Conservation (phyloP, 192 early-diverging fungal genomes). For the Haplosporangium gracile region DNA sequence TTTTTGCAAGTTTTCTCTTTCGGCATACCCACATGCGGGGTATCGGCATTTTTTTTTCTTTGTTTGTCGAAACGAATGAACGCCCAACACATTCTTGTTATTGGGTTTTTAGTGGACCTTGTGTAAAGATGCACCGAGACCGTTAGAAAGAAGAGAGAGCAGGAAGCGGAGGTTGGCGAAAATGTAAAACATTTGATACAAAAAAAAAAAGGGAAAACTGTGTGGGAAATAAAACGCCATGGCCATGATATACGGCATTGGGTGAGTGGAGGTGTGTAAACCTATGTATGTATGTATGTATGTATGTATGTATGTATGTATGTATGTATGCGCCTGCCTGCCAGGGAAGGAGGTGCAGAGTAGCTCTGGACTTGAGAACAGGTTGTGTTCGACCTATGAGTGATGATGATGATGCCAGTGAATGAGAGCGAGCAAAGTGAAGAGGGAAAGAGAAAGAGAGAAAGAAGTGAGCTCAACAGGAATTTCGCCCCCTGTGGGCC, state of each 20-base stretch:
- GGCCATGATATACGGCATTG: neutral
- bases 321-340: neutral
- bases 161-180: neutral
- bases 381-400: neutral
- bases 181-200: conserved; percentile 4
- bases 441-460: neutral
- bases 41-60: neutral
- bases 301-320: too few species aligned
- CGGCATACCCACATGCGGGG: conserved; percentile 9
- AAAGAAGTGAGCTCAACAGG: too few species aligned
- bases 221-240: conserved; percentile 5
- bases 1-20: neutral
- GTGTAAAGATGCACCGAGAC: neutral
- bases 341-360: neutral
- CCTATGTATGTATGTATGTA: too few species aligned
- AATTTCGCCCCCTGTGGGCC: neutral
- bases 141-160: neutral
- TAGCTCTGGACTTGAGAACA: neutral
- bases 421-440: neutral
- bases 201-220: neutral
- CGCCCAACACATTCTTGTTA: neutral
- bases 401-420: neutral
- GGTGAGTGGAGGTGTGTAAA: too few species aligned
- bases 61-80: neutral
- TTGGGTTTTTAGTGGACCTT: neutral